Percentiles rank a stretch among this genome's conserved stretches.
These are phyloP conservation scores for Discostella pseudostelligera DNA, from an alignment of 108 stramenopile species.

Conservation along the genomic window DNA sequence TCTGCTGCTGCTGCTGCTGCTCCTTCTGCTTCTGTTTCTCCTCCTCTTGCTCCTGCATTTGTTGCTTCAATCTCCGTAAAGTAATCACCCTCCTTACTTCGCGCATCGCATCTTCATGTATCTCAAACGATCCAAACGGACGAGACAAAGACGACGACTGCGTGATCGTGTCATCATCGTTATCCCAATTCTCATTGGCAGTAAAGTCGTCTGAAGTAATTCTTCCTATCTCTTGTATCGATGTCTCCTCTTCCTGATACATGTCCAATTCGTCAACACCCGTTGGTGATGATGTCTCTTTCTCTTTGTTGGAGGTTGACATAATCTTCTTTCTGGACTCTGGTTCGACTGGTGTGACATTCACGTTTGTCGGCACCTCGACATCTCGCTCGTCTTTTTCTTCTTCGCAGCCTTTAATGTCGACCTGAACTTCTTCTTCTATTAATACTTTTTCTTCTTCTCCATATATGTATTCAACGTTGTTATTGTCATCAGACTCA, in stretches of 20 bases:
- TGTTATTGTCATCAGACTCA: background rate
- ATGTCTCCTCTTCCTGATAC: constrained; percentile 3
- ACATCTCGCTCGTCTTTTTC: background rate
- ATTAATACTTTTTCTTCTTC: too few relatives aligned
- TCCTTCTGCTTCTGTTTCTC: background rate
- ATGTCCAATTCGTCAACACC: constrained; percentile 12
- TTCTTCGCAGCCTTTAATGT: background rate
- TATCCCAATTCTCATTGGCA: constrained; percentile 15
- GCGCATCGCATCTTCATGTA: background rate
- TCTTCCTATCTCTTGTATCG: too few relatives aligned
- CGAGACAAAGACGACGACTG: background rate
- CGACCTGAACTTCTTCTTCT: too few relatives aligned
- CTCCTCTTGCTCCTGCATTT: too few relatives aligned
- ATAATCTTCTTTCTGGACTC: background rate
- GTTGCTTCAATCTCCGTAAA: too few relatives aligned
- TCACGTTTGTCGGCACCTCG: background rate
- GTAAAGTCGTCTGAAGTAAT: constrained; percentile 14
- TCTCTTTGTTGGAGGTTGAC: background rate
- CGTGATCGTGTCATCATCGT: background rate
- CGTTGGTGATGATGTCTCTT: constrained; percentile 5
- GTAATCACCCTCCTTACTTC: background rate
- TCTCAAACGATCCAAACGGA: background rate
- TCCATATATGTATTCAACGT: background rate
- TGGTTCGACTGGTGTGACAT: background rate
- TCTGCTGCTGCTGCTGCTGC: background rate